phyloP scores from a whole-genome alignment of 257 asterid species.

The Solanum bulbocastanum region DNA sequence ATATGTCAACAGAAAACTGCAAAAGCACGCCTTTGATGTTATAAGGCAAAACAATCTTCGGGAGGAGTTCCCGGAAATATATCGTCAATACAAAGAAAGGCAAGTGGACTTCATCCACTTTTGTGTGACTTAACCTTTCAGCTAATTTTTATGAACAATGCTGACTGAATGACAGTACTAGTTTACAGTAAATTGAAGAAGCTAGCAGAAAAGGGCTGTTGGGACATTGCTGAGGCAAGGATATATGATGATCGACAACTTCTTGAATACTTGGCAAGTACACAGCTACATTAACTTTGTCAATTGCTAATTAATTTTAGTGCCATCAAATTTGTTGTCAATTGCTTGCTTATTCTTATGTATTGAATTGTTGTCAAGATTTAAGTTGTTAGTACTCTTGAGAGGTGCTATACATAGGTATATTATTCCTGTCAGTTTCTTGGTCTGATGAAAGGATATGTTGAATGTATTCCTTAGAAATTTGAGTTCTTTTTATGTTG shows the following conservation, averaged over 20 bases:
- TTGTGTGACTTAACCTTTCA: conserved; percentile 1
- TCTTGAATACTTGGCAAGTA: conserved; percentile 79
- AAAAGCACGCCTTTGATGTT: conserved; percentile 42
- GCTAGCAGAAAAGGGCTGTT: conserved; percentile 89
- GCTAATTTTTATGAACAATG: background rate
- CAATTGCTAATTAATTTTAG: background rate
- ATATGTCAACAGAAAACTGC: conserved; percentile 41
- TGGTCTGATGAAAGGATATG: background rate
- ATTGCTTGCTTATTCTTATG: background rate
- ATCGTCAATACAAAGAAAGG: conserved; percentile 85
- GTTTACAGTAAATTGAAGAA: conserved; percentile 73
- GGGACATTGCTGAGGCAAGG: conserved; percentile 91
- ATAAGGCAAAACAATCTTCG: conserved; percentile 59
- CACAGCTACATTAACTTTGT: background rate
- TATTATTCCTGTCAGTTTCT: background rate
- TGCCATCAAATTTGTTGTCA: background rate
- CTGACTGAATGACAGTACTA: background rate
- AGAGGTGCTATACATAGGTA: background rate
- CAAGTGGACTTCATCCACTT: conserved; percentile 15
- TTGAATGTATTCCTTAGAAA: background rate
- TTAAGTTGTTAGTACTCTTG: background rate
- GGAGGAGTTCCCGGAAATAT: conserved; percentile 74
- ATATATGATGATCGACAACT: conserved; percentile 54
- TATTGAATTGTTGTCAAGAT: background rate
- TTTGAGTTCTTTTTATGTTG: background rate